Conservation (phyloP, 2,329 filamentous ascomycete genomes). For the Ceratocystis variospora region DNA sequence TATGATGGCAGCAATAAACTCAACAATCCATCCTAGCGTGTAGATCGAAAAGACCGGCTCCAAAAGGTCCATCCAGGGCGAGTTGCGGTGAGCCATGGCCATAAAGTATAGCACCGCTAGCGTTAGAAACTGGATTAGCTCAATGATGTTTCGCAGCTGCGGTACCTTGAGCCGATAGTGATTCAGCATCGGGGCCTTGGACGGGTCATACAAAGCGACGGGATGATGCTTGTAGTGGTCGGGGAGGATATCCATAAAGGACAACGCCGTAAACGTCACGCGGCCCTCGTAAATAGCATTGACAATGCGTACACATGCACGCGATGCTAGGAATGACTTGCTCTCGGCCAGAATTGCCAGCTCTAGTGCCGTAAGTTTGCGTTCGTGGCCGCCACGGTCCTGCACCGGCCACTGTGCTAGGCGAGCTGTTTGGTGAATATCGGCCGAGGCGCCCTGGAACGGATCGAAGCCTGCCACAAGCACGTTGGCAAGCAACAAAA, state of each 20-base stretch:
- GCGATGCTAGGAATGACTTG: slow-evolving; percentile 51
- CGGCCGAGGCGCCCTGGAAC: slow-evolving; percentile 17
- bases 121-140: slow-evolving; percentile 51
- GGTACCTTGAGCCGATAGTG: slow-evolving; percentile 61
- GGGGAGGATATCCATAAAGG: slow-evolving; percentile 58
- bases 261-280: slow-evolving; percentile 55
- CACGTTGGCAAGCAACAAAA: slow-evolving; percentile 52
- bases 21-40: slow-evolving; percentile 52
- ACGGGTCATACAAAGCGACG: slow-evolving; percentile 55
- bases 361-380: slow-evolving; percentile 54
- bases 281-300: slow-evolving; percentile 55
- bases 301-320: slow-evolving; percentile 55
- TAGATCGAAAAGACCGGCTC: slow-evolving; percentile 52
- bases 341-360: slow-evolving; percentile 59
- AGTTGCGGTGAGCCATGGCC: slow-evolving; percentile 48
- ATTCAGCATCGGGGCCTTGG: slow-evolving; percentile 51
- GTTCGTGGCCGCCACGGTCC: slow-evolving; percentile 30
- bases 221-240: slow-evolving; percentile 60
- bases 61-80: slow-evolving; percentile 26
- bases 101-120: slow-evolving; percentile 48
- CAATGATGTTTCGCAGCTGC: slow-evolving; percentile 50
- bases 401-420: slow-evolving; percentile 29
- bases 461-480: slow-evolving; percentile 18
- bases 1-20: slow-evolving; percentile 50
- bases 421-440: slow-evolving; percentile 36